Percentiles rank a stretch among this genome's conserved stretches.
Conservation (phyloP, 805 yeast species). For the Saccharomycopsis synnaedendra region DNA sequence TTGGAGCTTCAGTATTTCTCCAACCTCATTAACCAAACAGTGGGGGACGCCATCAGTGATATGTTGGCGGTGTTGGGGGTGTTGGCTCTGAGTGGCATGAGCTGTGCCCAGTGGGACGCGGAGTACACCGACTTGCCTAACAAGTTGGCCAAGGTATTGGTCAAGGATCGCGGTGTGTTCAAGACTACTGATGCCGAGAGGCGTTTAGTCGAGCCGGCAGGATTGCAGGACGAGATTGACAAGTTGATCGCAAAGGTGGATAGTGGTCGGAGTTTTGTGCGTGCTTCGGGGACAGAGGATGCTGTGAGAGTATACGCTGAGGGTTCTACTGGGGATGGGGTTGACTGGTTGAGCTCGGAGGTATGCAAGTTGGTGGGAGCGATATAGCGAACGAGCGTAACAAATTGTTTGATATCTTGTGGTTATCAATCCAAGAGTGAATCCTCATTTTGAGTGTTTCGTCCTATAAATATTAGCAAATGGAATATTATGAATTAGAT, state of each 20-base stretch:
- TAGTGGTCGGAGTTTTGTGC: slow-evolving; percentile 77
- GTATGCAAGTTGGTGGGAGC: slow-evolving; percentile 26
- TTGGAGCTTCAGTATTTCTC: slow-evolving; percentile 40
- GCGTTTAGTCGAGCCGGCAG: slow-evolving; percentile 60
- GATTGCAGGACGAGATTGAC: slow-evolving; percentile 68
- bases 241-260: slow-evolving; percentile 40
- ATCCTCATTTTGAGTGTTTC: too few relatives aligned
- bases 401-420: too few relatives aligned
- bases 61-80: slow-evolving; percentile 66
- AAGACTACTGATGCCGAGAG: slow-evolving; percentile 89
- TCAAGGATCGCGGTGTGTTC: slow-evolving; percentile 69
- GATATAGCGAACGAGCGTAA: too few relatives aligned
- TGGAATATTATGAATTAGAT: too few relatives aligned
- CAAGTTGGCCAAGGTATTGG: slow-evolving; percentile 67
- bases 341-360: slow-evolving; percentile 32
- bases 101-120: slow-evolving; percentile 63
- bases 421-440: too few relatives aligned
- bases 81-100: slow-evolving; percentile 39
- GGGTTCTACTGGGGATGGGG: slow-evolving; percentile 44
- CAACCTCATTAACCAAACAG: slow-evolving; percentile 83
- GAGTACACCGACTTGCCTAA: slow-evolving; percentile 84
- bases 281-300: slow-evolving; percentile 97
- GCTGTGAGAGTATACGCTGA: slow-evolving; percentile 95
- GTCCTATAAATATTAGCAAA: too few relatives aligned
- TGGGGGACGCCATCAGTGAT: slow-evolving; percentile 98